A percentile compares a stretch with the other conserved stretches of the same genome.
Evolutionary conservation across 2,329 filamentous ascomycete species (phyloP).

Genomic region (Botrytis fabae): DNA sequence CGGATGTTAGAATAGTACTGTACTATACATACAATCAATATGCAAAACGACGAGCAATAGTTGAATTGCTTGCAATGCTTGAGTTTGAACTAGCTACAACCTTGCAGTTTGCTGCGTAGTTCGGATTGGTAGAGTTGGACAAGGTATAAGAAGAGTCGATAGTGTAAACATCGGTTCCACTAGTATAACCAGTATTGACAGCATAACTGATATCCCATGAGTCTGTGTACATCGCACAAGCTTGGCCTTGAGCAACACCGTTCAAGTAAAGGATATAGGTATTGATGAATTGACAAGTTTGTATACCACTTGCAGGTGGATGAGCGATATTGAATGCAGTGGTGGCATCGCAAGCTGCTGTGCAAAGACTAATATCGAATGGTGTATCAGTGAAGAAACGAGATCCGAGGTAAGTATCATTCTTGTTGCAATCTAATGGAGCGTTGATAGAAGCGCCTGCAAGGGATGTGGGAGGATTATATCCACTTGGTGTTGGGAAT

Average conservation of each 20-base stretch:
- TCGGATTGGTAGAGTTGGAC: constrained; percentile 4
- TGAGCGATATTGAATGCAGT: constrained; percentile 5
- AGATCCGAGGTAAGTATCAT: constrained; percentile 9
- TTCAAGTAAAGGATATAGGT: constrained; percentile 15
- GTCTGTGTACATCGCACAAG: constrained; percentile 7
- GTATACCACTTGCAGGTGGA: not conserved
- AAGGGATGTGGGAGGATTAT: not conserved
- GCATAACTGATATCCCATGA: constrained; percentile 12
- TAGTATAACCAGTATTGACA: constrained; percentile 7
- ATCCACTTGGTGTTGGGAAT: constrained; percentile 27
- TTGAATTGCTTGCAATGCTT: not conserved
- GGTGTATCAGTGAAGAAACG: constrained; percentile 15
- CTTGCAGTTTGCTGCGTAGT: constrained; percentile 4
- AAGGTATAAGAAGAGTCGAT: constrained; percentile 10
- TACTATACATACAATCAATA: not conserved
- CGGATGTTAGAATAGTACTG: not conserved
- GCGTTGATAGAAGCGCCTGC: constrained; percentile 1
- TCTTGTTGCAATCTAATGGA: constrained; percentile 7
- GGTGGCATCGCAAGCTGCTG: constrained; percentile 15
- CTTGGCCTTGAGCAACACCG: constrained; percentile 14
- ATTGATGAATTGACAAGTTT: constrained; percentile 19
- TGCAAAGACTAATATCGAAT: constrained; percentile 12
- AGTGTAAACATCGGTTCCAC: not conserved
- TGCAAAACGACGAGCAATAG: not conserved
- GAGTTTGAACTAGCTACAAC: not conserved